These are phyloP conservation scores for Tetracladium maxilliforme DNA, from an alignment of 2,329 filamentous ascomycete species.

Conservation along the genomic window DNA sequence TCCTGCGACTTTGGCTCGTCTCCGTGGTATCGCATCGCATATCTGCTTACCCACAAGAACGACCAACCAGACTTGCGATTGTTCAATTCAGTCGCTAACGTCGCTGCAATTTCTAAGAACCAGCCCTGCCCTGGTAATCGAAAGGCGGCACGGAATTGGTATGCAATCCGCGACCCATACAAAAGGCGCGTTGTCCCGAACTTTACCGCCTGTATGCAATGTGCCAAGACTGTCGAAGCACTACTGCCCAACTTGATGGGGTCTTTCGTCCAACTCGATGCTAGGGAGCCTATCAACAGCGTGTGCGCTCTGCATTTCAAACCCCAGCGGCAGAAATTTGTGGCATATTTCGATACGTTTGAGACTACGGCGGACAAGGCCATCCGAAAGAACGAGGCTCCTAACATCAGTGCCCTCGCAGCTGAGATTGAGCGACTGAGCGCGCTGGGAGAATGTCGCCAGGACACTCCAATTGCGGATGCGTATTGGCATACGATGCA, in stretches of 20 bases:
- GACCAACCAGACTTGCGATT: conserved; percentile 49
- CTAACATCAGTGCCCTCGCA: conserved; percentile 47
- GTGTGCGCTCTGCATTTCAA: conserved; percentile 57
- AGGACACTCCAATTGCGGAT: conserved; percentile 45
- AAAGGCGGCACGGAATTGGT: conserved; percentile 52
- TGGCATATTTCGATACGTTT: conserved; percentile 45
- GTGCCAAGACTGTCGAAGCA: conserved; percentile 55
- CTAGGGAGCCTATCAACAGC: conserved; percentile 25
- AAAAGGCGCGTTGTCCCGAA: conserved; percentile 48
- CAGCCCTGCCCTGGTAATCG: conserved; percentile 42
- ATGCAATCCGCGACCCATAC: conserved; percentile 55
- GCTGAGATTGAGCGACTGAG: conserved; percentile 46
- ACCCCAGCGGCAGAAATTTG: conserved; percentile 36
- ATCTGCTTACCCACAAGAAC: conserved; percentile 64
- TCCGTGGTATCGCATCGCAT: conserved; percentile 75
- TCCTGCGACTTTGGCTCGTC: conserved; percentile 66
- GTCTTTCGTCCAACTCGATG: conserved; percentile 34
- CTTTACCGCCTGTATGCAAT: conserved; percentile 64
- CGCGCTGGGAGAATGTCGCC: conserved; percentile 45
- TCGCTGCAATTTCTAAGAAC: conserved; percentile 37
- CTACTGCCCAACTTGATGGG: conserved; percentile 60
- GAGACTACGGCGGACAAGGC: conserved; percentile 39
- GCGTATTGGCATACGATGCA: conserved; percentile 68
- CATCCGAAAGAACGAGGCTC: conserved; percentile 22
- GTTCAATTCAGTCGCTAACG: conserved; percentile 52